Base-by-base conservation (phyloP, 768 basidiomycete genomes). In the Rhodosporidiobolus odoratus region DNA sequence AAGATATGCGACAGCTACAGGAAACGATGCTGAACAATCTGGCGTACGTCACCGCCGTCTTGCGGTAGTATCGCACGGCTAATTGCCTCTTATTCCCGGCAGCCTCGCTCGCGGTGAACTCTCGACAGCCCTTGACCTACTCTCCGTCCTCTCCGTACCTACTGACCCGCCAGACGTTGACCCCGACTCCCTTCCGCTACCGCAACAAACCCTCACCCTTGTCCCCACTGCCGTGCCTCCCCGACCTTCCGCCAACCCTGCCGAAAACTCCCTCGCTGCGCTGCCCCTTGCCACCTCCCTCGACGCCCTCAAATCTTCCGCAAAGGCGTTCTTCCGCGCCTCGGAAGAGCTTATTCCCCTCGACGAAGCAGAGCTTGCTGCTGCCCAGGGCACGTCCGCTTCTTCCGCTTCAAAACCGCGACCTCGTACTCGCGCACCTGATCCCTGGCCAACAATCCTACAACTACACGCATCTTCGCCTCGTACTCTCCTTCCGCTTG, bases 111-210 rank as follows among this genome's bases (percentile, higher is more conserved):
- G 73, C 16, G 67, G 63, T 21, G 73, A 74, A 58, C 59, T 74
- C 3, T 50, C 66, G 2, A 74, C 69, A 15, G 73, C 73, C 2
- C 64, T 74, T 58, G 73, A 74, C 66, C 57, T 74, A 12, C 69
- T 74, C 32, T 71, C 69, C 32, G 67, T 74, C 38, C 47, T 74
- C 34, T 66, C 73, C 0, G 56, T 66, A 0, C 66, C 66, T 3
- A 71, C 69, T 23, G 73, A 71, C 40, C 73, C 73, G 15, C 73
- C 73, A 3, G 64, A 70, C 25, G 63, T 74, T 64, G 73, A 74
- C 54, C 35, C 23, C 23, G 40, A 47, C 27, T 41, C 73, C 12
- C 58, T 74, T 25, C 73, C 73, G 0, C 69, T 74, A 32, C 63
- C 73, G 0, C 69, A 63, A 17, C 58, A 71, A 47, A 63, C 73